Conservation (phyloP, 1,284 basidiomycete species). For the Athelia sp. region DNA sequence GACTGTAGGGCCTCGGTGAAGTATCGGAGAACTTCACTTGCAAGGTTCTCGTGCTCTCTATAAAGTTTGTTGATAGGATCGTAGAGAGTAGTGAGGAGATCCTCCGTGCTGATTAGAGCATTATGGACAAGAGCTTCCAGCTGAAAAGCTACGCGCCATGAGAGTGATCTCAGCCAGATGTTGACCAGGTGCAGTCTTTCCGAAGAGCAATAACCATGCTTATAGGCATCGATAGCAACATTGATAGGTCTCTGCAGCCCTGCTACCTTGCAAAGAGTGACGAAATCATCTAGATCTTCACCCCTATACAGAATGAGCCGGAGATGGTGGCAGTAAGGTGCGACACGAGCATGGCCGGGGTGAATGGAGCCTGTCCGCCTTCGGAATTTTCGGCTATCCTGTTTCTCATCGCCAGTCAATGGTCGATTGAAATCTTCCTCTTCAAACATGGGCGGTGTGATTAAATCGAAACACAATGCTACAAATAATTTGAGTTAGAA, state of each 20-base stretch:
- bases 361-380: slow-evolving; percentile 52
- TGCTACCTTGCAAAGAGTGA: slow-evolving; percentile 50
- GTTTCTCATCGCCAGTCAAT: slow-evolving; percentile 30
- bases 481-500: slow-evolving; percentile 9
- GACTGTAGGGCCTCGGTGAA: slow-evolving; percentile 42
- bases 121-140: slow-evolving; percentile 61
- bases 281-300: slow-evolving; percentile 33
- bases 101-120: slow-evolving; percentile 49
- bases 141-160: slow-evolving; percentile 67
- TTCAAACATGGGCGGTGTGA: slow-evolving; percentile 60
- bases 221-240: slow-evolving; percentile 39
- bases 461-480: slow-evolving; percentile 64
- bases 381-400: slow-evolving; percentile 41
- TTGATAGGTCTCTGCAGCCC: slow-evolving; percentile 35
- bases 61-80: slow-evolving; percentile 37
- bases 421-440: slow-evolving; percentile 50
- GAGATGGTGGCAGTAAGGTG: slow-evolving; percentile 62
- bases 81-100: slow-evolving; percentile 39
- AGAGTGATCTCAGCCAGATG: slow-evolving; percentile 34
- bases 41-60: slow-evolving; percentile 20
- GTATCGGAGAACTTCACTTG: slow-evolving; percentile 45
- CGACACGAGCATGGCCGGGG: slow-evolving; percentile 45
- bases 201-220: slow-evolving; percentile 42
- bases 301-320: slow-evolving; percentile 49
- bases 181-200: slow-evolving; percentile 42